Conservation (phyloP, 1,284 basidiomycete species). For the Volvariella volvacea region DNA sequence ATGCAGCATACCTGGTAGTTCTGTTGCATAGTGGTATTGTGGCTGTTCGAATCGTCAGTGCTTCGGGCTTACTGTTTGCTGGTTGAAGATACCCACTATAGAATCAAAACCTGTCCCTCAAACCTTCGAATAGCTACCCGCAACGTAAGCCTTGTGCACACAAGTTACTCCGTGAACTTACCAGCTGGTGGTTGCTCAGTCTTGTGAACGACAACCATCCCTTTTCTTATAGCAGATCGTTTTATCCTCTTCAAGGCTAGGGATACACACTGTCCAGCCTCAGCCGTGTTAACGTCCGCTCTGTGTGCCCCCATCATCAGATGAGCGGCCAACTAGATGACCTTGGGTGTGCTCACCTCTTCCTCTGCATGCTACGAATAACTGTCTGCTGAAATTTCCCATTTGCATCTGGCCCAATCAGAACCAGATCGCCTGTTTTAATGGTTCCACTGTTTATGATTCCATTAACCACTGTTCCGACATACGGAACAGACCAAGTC, state of each 20-base stretch:
- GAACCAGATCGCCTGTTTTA: slow-evolving; percentile 76
- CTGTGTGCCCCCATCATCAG: slow-evolving; percentile 27
- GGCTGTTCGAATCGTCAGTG: slow-evolving; percentile 39
- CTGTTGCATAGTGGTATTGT: slow-evolving; percentile 87
- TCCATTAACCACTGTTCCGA: slow-evolving; percentile 93
- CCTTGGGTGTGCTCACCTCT: slow-evolving; percentile 55
- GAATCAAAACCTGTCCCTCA: slow-evolving; percentile 79
- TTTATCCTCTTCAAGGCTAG: slow-evolving; percentile 90
- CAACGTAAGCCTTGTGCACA: slow-evolving; percentile 4
- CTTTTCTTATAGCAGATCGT: slow-evolving; percentile 82
- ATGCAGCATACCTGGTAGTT: slow-evolving; percentile 68
- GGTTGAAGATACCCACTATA: slow-evolving; percentile 50
- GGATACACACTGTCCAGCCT: slow-evolving; percentile 94
- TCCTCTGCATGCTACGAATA: slow-evolving; percentile 92
- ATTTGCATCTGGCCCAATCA: slow-evolving; percentile 90
- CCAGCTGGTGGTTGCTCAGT: slow-evolving; percentile 74
- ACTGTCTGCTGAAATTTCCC: slow-evolving; percentile 82
- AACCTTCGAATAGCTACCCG: slow-evolving; percentile 67
- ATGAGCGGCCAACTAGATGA: not conserved
- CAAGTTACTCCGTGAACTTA: slow-evolving; percentile 17
- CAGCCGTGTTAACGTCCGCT: slow-evolving; percentile 77
- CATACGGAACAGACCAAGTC: slow-evolving; percentile 88
- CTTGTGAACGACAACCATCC: slow-evolving; percentile 87
- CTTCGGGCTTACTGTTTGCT: slow-evolving; percentile 14
- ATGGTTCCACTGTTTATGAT: slow-evolving; percentile 77